A percentile compares a stretch with the other conserved stretches of the same genome.
Evolutionary conservation across 2,329 filamentous ascomycete species (phyloP).

Genomic region (Colletotrichum viniferum): DNA sequence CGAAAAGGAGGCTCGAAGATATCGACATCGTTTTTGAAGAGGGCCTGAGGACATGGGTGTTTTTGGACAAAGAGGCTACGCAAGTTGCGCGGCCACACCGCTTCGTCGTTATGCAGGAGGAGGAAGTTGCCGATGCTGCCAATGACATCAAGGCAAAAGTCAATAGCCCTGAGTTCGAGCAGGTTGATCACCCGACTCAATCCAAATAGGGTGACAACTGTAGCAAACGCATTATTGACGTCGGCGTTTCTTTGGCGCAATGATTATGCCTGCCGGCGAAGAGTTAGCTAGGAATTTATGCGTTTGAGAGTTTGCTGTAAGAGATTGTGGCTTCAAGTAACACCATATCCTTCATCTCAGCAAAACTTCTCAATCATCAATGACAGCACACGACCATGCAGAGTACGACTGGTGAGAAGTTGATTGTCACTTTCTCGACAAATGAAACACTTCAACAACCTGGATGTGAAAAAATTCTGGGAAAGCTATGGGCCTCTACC

Average conservation of each 20-base stretch:
- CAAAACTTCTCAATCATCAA: no score
- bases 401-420: fast-evolving
- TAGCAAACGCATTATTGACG: neutral
- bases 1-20: neutral
- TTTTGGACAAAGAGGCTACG: neutral
- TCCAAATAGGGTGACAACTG: neutral
- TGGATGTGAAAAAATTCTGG: neutral
- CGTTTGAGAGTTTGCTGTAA: fast-evolving
- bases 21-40: neutral
- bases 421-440: neutral
- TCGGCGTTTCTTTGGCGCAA: neutral
- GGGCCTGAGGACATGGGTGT: neutral
- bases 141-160: neutral
- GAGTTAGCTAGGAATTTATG: neutral
- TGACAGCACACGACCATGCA: no score
- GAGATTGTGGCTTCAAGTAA: neutral
- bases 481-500: neutral
- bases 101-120: neutral
- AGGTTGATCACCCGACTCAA: neutral
- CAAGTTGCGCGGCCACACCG: neutral
- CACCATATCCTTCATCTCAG: fast-evolving
- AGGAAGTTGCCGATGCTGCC: neutral
- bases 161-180: neutral
- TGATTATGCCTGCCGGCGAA: fast-evolving
- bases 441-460: neutral